Base-by-base conservation (phyloP, 2,329 filamentous ascomycete genomes). In the Pleurostoma richardsiae region DNA sequence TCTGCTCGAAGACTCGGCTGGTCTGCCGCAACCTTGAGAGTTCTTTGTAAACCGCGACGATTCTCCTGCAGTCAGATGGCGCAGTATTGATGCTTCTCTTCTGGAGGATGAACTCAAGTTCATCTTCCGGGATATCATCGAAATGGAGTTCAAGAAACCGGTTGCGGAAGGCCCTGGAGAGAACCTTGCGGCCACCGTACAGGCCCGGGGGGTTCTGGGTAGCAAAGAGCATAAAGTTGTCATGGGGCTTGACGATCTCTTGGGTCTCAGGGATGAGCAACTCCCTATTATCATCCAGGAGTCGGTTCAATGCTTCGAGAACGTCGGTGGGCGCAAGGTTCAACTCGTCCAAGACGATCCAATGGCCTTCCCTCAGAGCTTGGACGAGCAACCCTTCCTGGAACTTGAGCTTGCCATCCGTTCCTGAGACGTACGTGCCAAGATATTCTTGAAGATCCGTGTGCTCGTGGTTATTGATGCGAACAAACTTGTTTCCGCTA, bases 391-490 rank as follows among this genome's bases (percentile, higher is more conserved):
- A 77, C 45, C 94, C 94, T 67, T 99, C 95, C 62, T 96, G 90
- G 58, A 96, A 99, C 8, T 77, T 80, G 39, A 99, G 74, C 50
- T 87, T 88, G 4, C 95, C 95, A 60, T 95, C 87, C 1, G 83
- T 69, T 28, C 85, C 88, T 3, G 94, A 96, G 1, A 96, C 75
- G 56, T 99, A 99, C 0, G 90, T 95, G 19, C 94, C 94, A 5
- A 99, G 72, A 59, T 99, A 99, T 62, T 99, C 95, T 65, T 99
- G 94, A 36, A 99, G 73, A 64, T 99, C 94, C 0, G 94, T 99
- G 60, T 99, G 94, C 62, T 99, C 95, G 66, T 99, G 94, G 56
- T 99, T 99, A 70, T 99, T 99, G 73, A 99, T 99, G 50, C 94
- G 83, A 40, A 99, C 90, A 61, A 97, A 99, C 60, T 88, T 94